Evolutionary conservation across 495 filamentous ascomycete genomes (phyloP).

Genomic region (Extremus antarcticus): DNA sequence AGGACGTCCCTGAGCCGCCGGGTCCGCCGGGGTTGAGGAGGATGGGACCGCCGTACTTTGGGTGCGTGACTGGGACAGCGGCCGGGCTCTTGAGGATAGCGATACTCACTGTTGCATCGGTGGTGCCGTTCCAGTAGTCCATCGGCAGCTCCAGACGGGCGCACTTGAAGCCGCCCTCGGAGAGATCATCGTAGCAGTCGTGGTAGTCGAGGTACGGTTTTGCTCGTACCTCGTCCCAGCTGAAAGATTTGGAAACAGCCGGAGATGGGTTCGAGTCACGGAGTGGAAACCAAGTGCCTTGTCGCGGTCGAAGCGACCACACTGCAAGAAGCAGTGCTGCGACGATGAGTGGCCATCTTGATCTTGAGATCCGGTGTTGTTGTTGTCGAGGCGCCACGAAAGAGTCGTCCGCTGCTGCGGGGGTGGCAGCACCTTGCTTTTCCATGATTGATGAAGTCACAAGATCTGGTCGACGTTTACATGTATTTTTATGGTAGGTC

Average conservation of each 20-base stretch:
- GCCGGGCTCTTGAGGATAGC: slow-evolving; percentile 32
- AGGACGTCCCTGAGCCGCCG: slow-evolving; percentile 33
- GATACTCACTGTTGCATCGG: slow-evolving; percentile 24
- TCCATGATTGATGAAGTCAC: background rate
- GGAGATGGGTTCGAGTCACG: background rate
- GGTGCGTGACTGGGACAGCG: slow-evolving; percentile 31
- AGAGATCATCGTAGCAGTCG: slow-evolving; percentile 15
- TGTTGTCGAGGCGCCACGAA: background rate
- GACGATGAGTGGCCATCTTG: background rate
- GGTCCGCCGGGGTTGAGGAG: slow-evolving; percentile 38
- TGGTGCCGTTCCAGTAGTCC: slow-evolving; percentile 34
- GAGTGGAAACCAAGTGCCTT: background rate
- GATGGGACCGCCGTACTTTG: slow-evolving; percentile 33
- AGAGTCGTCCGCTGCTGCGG: no score
- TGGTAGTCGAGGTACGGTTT: background rate
- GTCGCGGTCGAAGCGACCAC: background rate
- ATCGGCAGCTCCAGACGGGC: slow-evolving; percentile 33
- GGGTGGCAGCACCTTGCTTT: background rate
- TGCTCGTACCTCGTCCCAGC: background rate
- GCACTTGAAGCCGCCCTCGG: slow-evolving; percentile 28
- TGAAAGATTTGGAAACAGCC: background rate
- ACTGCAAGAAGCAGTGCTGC: background rate
- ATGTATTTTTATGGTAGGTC: no score
- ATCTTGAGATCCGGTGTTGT: background rate
- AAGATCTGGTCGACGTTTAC: background rate